Evolutionary conservation across 2,329 filamentous ascomycete species (phyloP), one percentile per base, ranked within the genome.

Genomic region (Ramularia endophylla): DNA sequence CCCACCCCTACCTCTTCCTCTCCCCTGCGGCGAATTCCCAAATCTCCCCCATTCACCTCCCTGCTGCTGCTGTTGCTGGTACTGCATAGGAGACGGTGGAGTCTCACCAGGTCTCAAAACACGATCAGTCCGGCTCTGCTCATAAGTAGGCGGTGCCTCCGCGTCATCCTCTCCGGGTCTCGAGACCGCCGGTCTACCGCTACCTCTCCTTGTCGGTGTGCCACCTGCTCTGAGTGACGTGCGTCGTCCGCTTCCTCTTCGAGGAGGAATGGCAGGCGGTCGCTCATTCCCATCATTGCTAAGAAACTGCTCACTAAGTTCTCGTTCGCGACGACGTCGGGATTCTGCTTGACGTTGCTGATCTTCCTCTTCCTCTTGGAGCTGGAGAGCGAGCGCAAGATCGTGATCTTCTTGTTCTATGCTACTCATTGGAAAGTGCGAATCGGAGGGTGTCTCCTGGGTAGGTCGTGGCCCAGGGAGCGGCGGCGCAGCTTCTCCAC

Each of bases 331-430:
- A 8, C 73, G 70, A 6, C 81, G 73, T 1, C 81, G 75, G 13
- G 50, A 41, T 36, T 80, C 74, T 36, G 78, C 65, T 41, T 63
- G 68, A n/a, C 77, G 75, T 49, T 88, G 79, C 11, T 80, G 76
- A 55, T 87, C 81, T 50, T 95, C 87, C 62, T 97, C 90, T 60
- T 95, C 88, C 57, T 97, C 92, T 61, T 97, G 90, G 1, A 95
- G 75, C 59, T 97, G 92, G 5, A 98, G 72, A 0, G 90, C 89
- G 3, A 97, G 73, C 0, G 92, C 92, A 20, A 95, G 67, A 46
- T 92, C 86, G 39, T 76, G 81, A 45, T 89, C 80, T 55, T 95
- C 89, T 65, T 95, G 71, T 80, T 69, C 94, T 75, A 65, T 83
- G 73, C 50, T 72, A 65, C 48, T 51, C 2, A 46, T 46, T 44